Evolutionary conservation across 2,329 filamentous ascomycete species (phyloP).

Genomic region (Scedosporium boydii): DNA sequence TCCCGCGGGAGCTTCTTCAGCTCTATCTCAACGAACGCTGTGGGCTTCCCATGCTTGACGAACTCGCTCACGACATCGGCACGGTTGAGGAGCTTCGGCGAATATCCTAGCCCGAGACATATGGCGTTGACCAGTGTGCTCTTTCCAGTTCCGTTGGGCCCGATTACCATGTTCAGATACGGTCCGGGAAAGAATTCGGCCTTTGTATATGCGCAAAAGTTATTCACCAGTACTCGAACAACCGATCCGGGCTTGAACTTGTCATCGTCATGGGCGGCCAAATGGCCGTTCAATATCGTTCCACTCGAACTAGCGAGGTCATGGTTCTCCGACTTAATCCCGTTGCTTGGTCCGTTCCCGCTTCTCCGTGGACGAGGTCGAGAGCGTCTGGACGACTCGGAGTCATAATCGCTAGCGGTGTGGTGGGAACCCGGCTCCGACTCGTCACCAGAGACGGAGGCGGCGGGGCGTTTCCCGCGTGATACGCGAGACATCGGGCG

Average conservation of each 20-base stretch:
- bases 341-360: neutral
- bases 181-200: slow-evolving; percentile 89
- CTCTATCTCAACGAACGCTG: slow-evolving; percentile 84
- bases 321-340: neutral
- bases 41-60: slow-evolving; percentile 76
- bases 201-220: slow-evolving; percentile 92
- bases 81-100: slow-evolving; percentile 71
- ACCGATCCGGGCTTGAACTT: slow-evolving; percentile 61
- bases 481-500: neutral
- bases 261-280: slow-evolving; percentile 9
- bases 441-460: neutral
- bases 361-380: neutral
- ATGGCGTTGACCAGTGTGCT: slow-evolving; percentile 96
- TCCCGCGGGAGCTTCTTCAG: slow-evolving; percentile 56
- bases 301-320: neutral
- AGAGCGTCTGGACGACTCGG: slow-evolving; percentile 4
- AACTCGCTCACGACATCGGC: slow-evolving; percentile 81
- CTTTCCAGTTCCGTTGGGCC: slow-evolving; percentile 97
- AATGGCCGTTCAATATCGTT: slow-evolving; percentile 9
- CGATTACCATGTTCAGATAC: slow-evolving; percentile 95
- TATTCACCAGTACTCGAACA: slow-evolving; percentile 71
- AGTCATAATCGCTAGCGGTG: slow-evolving; percentile 4
- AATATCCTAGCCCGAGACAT: slow-evolving; percentile 82
- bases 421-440: neutral
- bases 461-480: slow-evolving; percentile 5